These are phyloP conservation scores for Eremomyces bilateralis DNA, from an alignment of 495 filamentous ascomycete species.

Conservation along the genomic window DNA sequence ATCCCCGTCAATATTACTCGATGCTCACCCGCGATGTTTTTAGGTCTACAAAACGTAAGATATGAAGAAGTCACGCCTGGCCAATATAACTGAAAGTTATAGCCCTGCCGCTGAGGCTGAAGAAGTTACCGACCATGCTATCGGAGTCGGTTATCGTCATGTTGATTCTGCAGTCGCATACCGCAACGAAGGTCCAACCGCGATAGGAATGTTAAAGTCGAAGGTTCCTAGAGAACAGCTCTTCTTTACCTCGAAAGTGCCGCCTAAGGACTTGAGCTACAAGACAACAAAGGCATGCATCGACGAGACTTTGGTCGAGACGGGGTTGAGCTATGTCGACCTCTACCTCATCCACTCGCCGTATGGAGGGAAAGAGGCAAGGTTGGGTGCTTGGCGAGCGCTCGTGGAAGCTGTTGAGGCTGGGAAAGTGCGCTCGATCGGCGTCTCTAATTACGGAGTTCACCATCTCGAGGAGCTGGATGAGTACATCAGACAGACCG, in stretches of 20 bases:
- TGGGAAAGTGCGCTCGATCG: constrained; percentile 41
- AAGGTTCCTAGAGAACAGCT: constrained; percentile 38
- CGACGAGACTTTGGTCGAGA: constrained; percentile 26
- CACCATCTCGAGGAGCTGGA: constrained; percentile 54
- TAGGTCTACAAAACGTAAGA: too few species aligned
- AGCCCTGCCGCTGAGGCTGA: constrained; percentile 34
- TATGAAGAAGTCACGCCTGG: too few species aligned
- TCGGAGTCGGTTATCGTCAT: constrained; percentile 32
- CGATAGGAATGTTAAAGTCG: constrained; percentile 33
- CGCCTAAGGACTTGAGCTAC: constrained; percentile 24
- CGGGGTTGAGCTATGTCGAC: constrained; percentile 39
- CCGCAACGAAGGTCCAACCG: constrained; percentile 44
- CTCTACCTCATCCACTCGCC: constrained; percentile 39
- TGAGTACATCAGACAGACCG: constrained; percentile 44
- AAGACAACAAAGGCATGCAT: constrained; percentile 28
- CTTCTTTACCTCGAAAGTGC: constrained; percentile 57
- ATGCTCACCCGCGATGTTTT: too few species aligned
- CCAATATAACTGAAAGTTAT: too few species aligned
- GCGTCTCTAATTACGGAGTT: constrained; percentile 47
- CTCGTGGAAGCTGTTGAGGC: constrained; percentile 37
- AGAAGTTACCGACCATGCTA: constrained; percentile 35
- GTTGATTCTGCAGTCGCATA: constrained; percentile 55
- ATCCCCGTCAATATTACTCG: too few species aligned
- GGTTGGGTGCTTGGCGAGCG: constrained; percentile 43
- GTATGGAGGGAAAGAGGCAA: constrained; percentile 30